These are phyloP conservation scores for Wickerhamiella kurtzmanii DNA, from an alignment of 805 yeast genomes.

Conservation along the genomic window DNA sequence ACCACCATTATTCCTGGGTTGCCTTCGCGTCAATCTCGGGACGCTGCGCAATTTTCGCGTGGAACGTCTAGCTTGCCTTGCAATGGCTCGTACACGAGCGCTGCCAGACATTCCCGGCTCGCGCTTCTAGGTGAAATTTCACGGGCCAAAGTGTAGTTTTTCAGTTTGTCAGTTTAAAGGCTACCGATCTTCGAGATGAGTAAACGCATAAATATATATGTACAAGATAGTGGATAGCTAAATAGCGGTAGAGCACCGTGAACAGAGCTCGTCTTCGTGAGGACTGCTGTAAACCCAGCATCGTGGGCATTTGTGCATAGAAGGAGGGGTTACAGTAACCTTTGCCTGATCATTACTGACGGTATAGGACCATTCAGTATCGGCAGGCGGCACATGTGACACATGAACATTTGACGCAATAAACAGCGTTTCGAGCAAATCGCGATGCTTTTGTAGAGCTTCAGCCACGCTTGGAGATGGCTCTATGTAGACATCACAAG, in stretches of 20 bases:
- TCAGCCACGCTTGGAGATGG: conserved; percentile 11
- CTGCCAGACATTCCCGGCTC: too few species aligned
- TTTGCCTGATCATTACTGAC: conserved; percentile 24
- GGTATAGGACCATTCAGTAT: conserved; percentile 22
- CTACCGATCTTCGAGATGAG: too few species aligned
- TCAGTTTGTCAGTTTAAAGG: background rate
- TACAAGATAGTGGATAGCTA: too few species aligned
- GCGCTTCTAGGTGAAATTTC: background rate
- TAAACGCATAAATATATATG: background rate
- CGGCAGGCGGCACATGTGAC: conserved; percentile 10
- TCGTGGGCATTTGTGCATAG: conserved; percentile 64
- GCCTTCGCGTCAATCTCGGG: too few species aligned
- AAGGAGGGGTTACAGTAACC: conserved; percentile 34
- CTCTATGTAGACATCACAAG: conserved; percentile 35
- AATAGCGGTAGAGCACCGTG: conserved; percentile 36
- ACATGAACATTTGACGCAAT: conserved; percentile 50
- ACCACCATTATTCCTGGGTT: too few species aligned
- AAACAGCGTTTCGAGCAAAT: conserved; percentile 43
- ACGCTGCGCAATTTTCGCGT: too few species aligned
- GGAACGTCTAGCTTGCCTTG: too few species aligned
- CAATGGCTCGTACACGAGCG: too few species aligned
- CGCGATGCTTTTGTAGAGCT: conserved; percentile 22
- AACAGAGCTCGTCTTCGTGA: conserved; percentile 43
- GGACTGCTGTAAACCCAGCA: conserved; percentile 75
- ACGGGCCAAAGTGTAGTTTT: background rate